These are phyloP conservation scores for Hypoxylon fuscum DNA, from an alignment of 495 filamentous ascomycete species.

Conservation along the genomic window DNA sequence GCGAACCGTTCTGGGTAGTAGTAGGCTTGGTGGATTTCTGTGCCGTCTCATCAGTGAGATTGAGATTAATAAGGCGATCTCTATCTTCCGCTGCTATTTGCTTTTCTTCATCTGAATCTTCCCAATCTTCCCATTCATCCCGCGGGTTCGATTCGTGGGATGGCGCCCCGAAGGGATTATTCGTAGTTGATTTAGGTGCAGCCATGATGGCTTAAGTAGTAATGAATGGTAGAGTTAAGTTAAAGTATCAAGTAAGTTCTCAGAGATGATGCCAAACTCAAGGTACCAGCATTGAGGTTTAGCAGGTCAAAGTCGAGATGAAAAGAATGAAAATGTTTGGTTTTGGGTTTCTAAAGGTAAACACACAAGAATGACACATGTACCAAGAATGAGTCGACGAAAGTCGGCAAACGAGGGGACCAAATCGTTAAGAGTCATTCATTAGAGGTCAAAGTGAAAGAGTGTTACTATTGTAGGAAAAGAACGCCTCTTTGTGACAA, in stretches of 20 bases:
- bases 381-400: neutral
- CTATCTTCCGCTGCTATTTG: conserved; percentile 36
- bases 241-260: neutral
- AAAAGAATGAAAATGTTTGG: neutral
- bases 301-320: conserved; percentile 8
- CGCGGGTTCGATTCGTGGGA: conserved; percentile 16
- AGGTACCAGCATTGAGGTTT: conserved; percentile 41
- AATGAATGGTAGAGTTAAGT: conserved; percentile 9
- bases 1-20: conserved; percentile 25
- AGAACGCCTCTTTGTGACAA: conserved; percentile 13
- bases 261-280: conserved; percentile 33
- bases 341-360: conserved; percentile 5
- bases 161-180: conserved; percentile 19
- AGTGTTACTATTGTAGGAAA: conserved; percentile 12
- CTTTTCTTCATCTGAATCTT: conserved; percentile 56
- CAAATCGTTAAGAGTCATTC: conserved; percentile 29
- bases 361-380: neutral
- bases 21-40: conserved; percentile 22
- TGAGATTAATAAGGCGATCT: conserved; percentile 42
- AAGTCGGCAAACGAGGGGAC: conserved; percentile 7
- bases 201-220: conserved; percentile 30
- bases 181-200: conserved; percentile 19
- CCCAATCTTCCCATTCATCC: conserved; percentile 55
- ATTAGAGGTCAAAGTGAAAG: conserved; percentile 19
- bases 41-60: conserved; percentile 25